Conservation (phyloP, 192 early-diverging fungal genomes). For the Podila clonocystis region DNA sequence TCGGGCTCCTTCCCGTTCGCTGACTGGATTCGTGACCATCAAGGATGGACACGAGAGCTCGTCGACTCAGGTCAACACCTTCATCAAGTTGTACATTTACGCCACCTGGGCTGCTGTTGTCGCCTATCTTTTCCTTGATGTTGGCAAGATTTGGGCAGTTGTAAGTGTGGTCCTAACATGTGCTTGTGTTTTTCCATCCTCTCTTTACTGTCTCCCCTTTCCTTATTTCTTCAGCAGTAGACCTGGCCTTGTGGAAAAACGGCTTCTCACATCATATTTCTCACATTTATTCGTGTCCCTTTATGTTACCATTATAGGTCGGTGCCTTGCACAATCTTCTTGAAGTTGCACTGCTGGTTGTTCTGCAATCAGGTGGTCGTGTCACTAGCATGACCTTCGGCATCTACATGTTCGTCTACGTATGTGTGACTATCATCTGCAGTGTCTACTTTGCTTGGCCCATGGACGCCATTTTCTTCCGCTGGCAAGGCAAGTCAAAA, state of each 20-base stretch:
- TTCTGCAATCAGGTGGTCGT: conserved; percentile 48
- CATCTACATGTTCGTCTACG: conserved; percentile 42
- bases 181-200: not conserved
- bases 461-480: conserved; percentile 51
- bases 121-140: conserved; percentile 46
- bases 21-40: conserved; percentile 39
- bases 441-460: conserved; percentile 51
- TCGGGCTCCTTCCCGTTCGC: conserved; percentile 27
- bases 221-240: not conserved
- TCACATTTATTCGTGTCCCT: not conserved
- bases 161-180: not conserved
- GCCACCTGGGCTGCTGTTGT: conserved; percentile 37
- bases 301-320: conserved; percentile 1
- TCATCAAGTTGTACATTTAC: conserved; percentile 39
- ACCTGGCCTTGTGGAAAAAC: not conserved
- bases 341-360: conserved; percentile 52
- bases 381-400: conserved; percentile 41
- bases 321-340: conserved; percentile 53
- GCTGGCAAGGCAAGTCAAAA: conserved; percentile 42
- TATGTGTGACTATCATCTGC: conserved; percentile 23
- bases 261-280: not conserved
- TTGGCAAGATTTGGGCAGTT: conserved; percentile 55
- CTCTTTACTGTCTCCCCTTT: not conserved
- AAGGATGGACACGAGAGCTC: conserved; percentile 27
- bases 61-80: conserved; percentile 39